phyloP scores from a whole-genome alignment of 2,329 filamentous ascomycete genomes.

The Calonectria leucothoes region DNA sequence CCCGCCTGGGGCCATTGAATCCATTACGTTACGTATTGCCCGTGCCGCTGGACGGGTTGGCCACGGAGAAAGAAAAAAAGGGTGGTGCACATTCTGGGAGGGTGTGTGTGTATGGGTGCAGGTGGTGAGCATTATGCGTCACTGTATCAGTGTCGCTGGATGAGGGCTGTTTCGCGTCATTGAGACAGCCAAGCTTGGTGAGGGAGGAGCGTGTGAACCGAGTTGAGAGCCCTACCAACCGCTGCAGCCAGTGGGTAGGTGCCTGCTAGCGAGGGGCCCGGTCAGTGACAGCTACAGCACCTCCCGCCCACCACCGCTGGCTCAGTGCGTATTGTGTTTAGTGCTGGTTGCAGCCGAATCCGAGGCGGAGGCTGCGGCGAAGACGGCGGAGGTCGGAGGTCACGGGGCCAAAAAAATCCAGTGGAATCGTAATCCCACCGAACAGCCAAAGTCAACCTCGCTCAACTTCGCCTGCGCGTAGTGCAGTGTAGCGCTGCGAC shows the following conservation, averaged over 20 bases:
- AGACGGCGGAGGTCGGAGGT: constrained; percentile 15
- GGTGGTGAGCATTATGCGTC: constrained; percentile 1
- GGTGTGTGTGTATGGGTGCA: constrained; percentile 9
- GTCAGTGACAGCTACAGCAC: constrained; percentile 2
- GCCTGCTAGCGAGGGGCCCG: not conserved
- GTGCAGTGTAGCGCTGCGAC: not conserved
- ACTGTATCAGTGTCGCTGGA: not conserved
- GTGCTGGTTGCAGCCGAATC: not conserved
- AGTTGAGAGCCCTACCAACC: not conserved
- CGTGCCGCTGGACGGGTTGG: constrained; percentile 12
- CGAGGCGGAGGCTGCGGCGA: constrained; percentile 15
- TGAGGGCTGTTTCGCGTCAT: constrained; percentile 18
- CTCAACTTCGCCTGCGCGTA: not conserved
- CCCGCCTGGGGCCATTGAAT: constrained; percentile 29
- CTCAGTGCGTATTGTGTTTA: not conserved
- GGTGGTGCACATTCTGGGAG: constrained; percentile 8
- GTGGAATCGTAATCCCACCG: not conserved
- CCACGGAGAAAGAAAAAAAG: constrained; percentile 11
- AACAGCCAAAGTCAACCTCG: not conserved
- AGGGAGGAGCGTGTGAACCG: not conserved
- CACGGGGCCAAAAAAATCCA: constrained; percentile 12
- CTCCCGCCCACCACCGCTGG: not conserved
- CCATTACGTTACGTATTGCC: constrained; percentile 43
- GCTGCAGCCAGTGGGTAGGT: not conserved
- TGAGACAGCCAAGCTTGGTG: not conserved